Base-by-base conservation (phyloP, 1,139 yeast genomes). In the Scheffersomyces parashehatae region DNA sequence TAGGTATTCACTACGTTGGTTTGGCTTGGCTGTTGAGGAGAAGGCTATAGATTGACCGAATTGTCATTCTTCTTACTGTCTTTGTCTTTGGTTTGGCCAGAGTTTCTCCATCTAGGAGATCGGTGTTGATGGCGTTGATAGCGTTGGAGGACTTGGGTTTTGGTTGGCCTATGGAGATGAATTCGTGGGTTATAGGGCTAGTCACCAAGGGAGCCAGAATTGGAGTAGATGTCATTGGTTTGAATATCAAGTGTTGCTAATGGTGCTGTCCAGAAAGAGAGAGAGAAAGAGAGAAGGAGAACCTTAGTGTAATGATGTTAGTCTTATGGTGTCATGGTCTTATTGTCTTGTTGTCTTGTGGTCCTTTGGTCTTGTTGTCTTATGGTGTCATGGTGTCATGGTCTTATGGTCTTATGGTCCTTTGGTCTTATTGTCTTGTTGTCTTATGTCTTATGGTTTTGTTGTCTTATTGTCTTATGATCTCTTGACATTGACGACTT, bases 41-140 rank as follows among this genome's bases (percentile, higher is more conserved):
- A 13, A 28, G 26, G 29, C 37, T 44, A 50, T 37, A 47, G 31
- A 31, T 40, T 34, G 35, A 50, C 35, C 39, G 47, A 41, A 35
- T 47, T 43, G 28, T 42, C 39, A 28, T 35, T 28, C n/a, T 35
- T 26, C 13, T 13, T 13, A 6, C 35, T 37, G 28, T 35, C 26
- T 8, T 28, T 14, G 15, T 10, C 24, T 36, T 36, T 33, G 48
- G 4, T 53, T 44, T 29, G 55, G 49, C 2, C 60, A 49, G 6
- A 54, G 43, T 6, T 6, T 20, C 24, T 54, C 48, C 41, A 29
- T 39, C 41, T 13, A 39, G 16, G 20, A 39, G 41, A 35, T 39
- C 41, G n/a, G 35, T 30, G 11, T 39, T 28, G 14, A 34, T 39
- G 8, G 16, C 12, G 11, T 28, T 14, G 32, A 13, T 13, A 2